Percentiles rank a stretch among this genome's conserved stretches.
phyloP scores from a whole-genome alignment of 2,329 filamentous ascomycete genomes.

The Botryosphaeria dothidea region DNA sequence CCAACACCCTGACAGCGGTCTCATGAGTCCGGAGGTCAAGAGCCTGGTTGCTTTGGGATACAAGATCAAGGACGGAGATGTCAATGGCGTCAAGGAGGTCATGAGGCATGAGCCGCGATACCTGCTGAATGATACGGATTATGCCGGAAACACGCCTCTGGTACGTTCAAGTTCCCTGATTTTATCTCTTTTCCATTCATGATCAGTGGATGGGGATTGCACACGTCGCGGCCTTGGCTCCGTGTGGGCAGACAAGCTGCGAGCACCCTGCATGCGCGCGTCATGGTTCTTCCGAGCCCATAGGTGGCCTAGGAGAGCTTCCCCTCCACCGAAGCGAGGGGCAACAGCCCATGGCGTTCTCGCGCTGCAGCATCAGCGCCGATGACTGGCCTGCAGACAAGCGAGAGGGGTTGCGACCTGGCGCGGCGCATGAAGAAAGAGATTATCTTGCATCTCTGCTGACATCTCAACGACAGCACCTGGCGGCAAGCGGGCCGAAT shows the following conservation, averaged over 20 bases:
- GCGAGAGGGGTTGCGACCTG: background rate
- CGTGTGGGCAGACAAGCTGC: background rate
- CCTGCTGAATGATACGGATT: conserved; percentile 75
- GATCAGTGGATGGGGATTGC: background rate
- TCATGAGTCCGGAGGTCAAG: conserved; percentile 57
- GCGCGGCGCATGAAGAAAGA: conserved; percentile 11
- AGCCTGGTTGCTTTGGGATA: conserved; percentile 78
- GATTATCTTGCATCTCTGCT: conserved; percentile 17
- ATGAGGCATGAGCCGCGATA: conserved; percentile 66
- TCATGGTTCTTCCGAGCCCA: background rate
- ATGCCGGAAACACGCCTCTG: conserved; percentile 72
- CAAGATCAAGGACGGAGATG: conserved; percentile 72
- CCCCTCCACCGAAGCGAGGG: conserved; percentile 1
- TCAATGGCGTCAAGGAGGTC: conserved; percentile 65
- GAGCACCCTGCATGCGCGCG: background rate
- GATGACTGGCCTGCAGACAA: background rate
- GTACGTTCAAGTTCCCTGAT: conserved; percentile 35
- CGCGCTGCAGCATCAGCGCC: background rate
- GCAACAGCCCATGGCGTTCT: background rate
- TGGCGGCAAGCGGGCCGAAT: conserved; percentile 58
- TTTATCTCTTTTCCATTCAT: background rate
- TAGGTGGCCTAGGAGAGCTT: background rate
- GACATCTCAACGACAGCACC: conserved; percentile 44
- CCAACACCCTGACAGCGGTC: conserved; percentile 66
- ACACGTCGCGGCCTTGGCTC: background rate